phyloP scores from a whole-genome alignment of 1,139 yeast species.

The Suhomyces chickasaworum region DNA sequence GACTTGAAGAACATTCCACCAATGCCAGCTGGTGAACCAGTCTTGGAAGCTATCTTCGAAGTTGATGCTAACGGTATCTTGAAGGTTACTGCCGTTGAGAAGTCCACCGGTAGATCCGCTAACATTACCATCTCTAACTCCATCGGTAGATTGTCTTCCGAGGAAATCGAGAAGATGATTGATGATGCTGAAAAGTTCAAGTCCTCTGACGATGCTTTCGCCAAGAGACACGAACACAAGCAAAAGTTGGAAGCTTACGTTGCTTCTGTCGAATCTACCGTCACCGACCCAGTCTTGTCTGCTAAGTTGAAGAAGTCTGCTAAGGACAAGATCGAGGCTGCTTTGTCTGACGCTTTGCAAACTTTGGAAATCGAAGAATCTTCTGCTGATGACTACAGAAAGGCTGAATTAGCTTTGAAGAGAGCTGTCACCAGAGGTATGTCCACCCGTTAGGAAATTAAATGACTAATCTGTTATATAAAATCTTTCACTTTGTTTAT shows the following conservation, averaged over 20 bases:
- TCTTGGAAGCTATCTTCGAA: constrained; percentile 98
- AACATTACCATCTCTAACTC: constrained; percentile 99
- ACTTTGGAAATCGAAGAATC: constrained; percentile 97
- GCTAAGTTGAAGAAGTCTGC: constrained; percentile 98
- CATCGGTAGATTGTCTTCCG: constrained; percentile 97
- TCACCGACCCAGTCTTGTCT: constrained; percentile 97
- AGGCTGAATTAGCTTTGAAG: constrained; percentile 98
- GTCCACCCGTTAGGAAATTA: constrained; percentile 80
- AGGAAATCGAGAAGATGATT: constrained; percentile 98
- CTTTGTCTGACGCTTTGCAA: constrained; percentile 97
- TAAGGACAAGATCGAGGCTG: constrained; percentile 97
- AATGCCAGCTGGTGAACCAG: constrained; percentile 99
- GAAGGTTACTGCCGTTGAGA: constrained; percentile 99
- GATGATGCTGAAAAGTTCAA: constrained; percentile 98
- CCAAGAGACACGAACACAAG: constrained; percentile 99
- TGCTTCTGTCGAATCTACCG: constrained; percentile 93
- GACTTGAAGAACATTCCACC: constrained; percentile 99
- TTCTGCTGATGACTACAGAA: constrained; percentile 95
- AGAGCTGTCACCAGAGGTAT: constrained; percentile 99
- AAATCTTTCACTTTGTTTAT: constrained; percentile 23
- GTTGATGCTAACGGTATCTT: constrained; percentile 99
- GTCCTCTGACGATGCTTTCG: constrained; percentile 98
- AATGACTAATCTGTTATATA: constrained; percentile 22
- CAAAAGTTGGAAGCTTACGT: constrained; percentile 99
- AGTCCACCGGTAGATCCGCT: constrained; percentile 98